These are phyloP conservation scores for Heliamphora pulchella DNA, from an alignment of 179 eudicot genomes.

Conservation along the genomic window DNA sequence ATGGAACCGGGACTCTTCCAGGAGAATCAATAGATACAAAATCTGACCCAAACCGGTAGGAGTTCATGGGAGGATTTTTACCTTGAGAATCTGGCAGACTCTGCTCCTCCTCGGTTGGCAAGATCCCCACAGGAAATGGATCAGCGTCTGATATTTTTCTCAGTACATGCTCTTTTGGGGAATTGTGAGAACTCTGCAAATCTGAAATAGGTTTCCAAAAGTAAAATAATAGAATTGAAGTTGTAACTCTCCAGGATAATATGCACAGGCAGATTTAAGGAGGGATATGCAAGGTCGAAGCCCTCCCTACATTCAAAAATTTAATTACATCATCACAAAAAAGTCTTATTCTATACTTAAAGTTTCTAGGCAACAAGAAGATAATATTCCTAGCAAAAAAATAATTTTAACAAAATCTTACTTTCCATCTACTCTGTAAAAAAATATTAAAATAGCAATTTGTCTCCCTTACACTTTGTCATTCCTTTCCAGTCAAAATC, in stretches of 20 bases:
- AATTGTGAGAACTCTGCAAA: constrained; percentile 15
- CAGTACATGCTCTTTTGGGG: constrained; percentile 11
- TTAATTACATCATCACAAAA: too few species aligned
- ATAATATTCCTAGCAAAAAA: too few species aligned
- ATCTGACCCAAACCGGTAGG: constrained; percentile 37
- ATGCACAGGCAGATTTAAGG: too few species aligned
- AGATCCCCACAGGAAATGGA: constrained; percentile 14
- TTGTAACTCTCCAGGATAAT: constrained; percentile 1
- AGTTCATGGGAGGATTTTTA: constrained; percentile 20
- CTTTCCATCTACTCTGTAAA: too few species aligned
- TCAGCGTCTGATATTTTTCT: constrained; percentile 15
- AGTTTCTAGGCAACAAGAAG: too few species aligned
- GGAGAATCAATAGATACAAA: constrained; percentile 34
- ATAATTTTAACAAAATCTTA: too few species aligned
- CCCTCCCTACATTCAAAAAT: too few species aligned
- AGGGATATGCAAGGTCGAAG: too few species aligned
- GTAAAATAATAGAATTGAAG: neutral
- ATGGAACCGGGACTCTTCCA: constrained; percentile 40
- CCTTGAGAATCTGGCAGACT: constrained; percentile 16
- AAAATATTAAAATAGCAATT: too few species aligned
- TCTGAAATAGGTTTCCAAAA: constrained; percentile 12
- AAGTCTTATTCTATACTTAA: too few species aligned
- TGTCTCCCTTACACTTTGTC: too few species aligned
- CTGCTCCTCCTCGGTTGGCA: constrained; percentile 18
- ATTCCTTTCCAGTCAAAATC: too few species aligned